phyloP scores from a whole-genome alignment of 495 filamentous ascomycete genomes.

The Aspergillus taichungensis region DNA sequence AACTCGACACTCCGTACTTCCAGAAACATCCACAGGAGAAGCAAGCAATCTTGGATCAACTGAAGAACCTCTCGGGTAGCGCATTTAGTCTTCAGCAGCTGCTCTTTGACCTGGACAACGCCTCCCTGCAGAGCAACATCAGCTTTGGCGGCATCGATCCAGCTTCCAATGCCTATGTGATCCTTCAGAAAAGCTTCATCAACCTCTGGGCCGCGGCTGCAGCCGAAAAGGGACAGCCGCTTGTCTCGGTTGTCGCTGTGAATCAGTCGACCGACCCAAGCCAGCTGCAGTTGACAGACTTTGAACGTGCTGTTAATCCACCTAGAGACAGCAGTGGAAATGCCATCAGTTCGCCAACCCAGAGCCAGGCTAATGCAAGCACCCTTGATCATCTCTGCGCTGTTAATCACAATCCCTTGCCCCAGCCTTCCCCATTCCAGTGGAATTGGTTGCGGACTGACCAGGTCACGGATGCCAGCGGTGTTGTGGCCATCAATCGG shows the following conservation, averaged over 20 bases:
- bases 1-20: constrained; percentile 2
- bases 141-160: not conserved
- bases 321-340: constrained; percentile 1
- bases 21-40: not conserved
- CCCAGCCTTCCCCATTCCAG: not conserved
- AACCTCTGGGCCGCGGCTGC: not conserved
- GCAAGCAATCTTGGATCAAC: not conserved
- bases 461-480: not conserved
- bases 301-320: constrained; percentile 1
- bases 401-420: not conserved
- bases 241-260: constrained; percentile 2
- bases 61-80: constrained; percentile 3
- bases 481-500: constrained; percentile 2
- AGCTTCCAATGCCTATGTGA: not conserved
- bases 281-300: constrained; percentile 2
- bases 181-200: not conserved
- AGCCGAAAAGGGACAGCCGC: not conserved
- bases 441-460: constrained; percentile 3
- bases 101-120: constrained; percentile 5
- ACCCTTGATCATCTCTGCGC: not conserved
- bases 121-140: not conserved
- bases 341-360: not conserved
- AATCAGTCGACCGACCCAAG: not conserved
- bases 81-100: constrained; percentile 8
- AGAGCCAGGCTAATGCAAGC: not conserved